These are phyloP conservation scores for Aureobasidium sp. DNA, from an alignment of 2,329 filamentous ascomycete genomes.

Conservation along the genomic window DNA sequence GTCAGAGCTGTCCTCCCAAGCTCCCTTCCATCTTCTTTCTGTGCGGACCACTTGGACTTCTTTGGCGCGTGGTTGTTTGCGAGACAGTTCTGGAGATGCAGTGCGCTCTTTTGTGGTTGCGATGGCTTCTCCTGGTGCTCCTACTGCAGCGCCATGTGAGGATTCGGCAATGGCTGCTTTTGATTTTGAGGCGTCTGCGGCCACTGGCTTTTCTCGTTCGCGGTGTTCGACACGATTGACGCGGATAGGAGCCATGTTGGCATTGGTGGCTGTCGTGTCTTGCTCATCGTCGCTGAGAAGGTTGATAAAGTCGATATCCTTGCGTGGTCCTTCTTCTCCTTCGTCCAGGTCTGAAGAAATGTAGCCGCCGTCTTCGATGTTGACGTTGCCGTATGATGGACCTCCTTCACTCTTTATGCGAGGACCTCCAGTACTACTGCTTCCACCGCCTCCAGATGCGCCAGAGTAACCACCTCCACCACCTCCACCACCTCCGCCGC, in stretches of 20 bases:
- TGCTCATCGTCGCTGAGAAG: slow-evolving; percentile 46
- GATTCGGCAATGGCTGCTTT: slow-evolving; percentile 17
- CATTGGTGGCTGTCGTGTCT: slow-evolving; percentile 17
- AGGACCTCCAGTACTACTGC: slow-evolving; percentile 17
- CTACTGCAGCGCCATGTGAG: slow-evolving; percentile 9
- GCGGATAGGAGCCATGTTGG: slow-evolving; percentile 39
- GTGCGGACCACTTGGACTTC: slow-evolving; percentile 35
- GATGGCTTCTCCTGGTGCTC: neutral
- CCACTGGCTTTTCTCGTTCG: slow-evolving; percentile 45
- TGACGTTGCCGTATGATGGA: slow-evolving; percentile 16
- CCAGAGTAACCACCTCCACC: slow-evolving; percentile 15
- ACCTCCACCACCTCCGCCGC: slow-evolving; percentile 16
- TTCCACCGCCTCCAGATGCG: slow-evolving; percentile 7
- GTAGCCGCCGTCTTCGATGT: slow-evolving; percentile 30
- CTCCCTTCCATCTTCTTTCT: slow-evolving; percentile 35
- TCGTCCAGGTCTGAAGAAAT: slow-evolving; percentile 44
- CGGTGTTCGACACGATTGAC: slow-evolving; percentile 48
- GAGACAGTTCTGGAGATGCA: slow-evolving; percentile 20
- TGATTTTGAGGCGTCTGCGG: slow-evolving; percentile 24
- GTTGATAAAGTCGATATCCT: slow-evolving; percentile 51
- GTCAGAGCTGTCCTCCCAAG: slow-evolving; percentile 33
- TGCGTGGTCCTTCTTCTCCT: slow-evolving; percentile 38
- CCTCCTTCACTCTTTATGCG: slow-evolving; percentile 27
- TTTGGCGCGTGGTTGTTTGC: slow-evolving; percentile 29
- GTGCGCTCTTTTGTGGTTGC: slow-evolving; percentile 14